These are phyloP conservation scores for Zoysia pacifica DNA, from an alignment of 176 grass and related monocot species.

Conservation along the genomic window DNA sequence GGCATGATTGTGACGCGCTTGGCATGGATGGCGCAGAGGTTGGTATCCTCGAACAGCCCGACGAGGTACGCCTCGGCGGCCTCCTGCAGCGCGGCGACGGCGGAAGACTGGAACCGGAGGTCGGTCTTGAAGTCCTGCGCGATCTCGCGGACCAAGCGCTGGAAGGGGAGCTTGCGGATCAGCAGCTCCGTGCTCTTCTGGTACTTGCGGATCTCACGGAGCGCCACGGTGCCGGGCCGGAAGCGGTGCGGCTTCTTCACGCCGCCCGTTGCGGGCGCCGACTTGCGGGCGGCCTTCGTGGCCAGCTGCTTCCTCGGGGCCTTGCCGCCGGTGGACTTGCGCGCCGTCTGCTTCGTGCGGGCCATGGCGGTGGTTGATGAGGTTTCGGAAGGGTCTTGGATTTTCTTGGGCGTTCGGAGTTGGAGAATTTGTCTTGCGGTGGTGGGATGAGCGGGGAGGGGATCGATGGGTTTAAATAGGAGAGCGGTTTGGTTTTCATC, in stretches of 20 bases:
- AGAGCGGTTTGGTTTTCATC: no score
- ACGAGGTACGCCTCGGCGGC: conserved; percentile 83
- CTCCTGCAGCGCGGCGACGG: conserved; percentile 69
- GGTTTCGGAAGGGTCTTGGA: no score
- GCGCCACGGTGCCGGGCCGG: conserved; percentile 67
- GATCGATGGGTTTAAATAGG: no score
- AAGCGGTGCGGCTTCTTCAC: conserved; percentile 90
- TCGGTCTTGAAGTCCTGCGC: conserved; percentile 89
- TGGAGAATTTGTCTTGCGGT: no score
- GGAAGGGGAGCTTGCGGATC: conserved; percentile 76
- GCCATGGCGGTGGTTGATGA: conserved; percentile 42
- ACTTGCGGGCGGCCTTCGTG: conserved; percentile 87
- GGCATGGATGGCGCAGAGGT: conserved; percentile 91
- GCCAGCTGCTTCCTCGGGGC: conserved; percentile 82
- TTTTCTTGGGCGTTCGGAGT: no score
- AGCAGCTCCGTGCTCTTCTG: conserved; percentile 94
- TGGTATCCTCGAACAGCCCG: conserved; percentile 84
- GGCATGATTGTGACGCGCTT: conserved; percentile 93
- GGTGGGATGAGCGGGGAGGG: no score
- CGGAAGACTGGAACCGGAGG: conserved; percentile 68
- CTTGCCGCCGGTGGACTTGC: conserved; percentile 83
- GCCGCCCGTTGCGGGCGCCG: conserved; percentile 65
- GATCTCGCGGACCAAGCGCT: conserved; percentile 72
- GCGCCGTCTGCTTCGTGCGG: conserved; percentile 83
- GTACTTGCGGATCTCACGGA: conserved; percentile 82